phyloP scores from a whole-genome alignment of 129 eudicot genomes.

The Rutidosis leptorrhynchoides region DNA sequence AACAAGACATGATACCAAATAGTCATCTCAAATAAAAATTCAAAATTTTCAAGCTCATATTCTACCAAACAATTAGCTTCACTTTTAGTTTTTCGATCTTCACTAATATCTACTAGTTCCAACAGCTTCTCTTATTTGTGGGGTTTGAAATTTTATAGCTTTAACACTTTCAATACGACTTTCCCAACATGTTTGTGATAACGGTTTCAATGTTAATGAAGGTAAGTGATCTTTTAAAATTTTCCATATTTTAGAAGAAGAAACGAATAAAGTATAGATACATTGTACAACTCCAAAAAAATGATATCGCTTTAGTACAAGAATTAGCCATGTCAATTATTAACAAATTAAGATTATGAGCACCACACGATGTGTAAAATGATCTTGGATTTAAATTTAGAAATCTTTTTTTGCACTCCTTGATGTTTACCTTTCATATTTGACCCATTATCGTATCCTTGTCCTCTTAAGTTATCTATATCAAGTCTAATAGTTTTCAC shows the following conservation, averaged over 20 bases:
- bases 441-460: slow-evolving; percentile 5
- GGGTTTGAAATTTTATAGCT: no score
- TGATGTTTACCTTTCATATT: slow-evolving; percentile 8
- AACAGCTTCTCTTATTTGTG: background rate
- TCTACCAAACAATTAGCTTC: background rate
- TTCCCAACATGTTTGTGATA: background rate
- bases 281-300: background rate
- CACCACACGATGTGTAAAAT: slow-evolving; percentile 6
- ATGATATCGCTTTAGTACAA: background rate
- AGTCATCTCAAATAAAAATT: background rate
- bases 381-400: background rate
- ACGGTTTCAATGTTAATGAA: background rate
- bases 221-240: background rate
- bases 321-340: background rate
- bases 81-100: background rate
- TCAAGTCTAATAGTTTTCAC: background rate
- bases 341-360: slow-evolving; percentile 4
- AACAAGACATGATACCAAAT: background rate
- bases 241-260: background rate
- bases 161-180: no score
- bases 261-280: background rate
- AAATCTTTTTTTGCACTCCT: background rate
- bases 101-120: background rate
- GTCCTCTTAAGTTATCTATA: background rate
- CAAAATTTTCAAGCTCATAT: background rate